These are phyloP conservation scores for Rosa lucieae DNA, from an alignment of 306 rosid genomes.

Conservation along the genomic window DNA sequence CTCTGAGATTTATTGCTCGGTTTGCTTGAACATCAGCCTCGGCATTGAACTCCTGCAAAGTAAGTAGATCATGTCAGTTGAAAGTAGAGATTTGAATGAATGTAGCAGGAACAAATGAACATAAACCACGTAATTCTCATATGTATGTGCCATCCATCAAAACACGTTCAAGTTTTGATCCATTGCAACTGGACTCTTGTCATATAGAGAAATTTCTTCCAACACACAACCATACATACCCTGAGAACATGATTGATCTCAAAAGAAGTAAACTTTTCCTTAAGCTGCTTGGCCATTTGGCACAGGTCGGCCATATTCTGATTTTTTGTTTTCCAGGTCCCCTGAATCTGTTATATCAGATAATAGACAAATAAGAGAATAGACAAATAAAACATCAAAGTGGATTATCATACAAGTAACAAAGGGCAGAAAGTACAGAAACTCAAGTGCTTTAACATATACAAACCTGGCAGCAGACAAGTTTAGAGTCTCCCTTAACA, in stretches of 20 bases:
- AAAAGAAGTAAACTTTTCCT: constrained; percentile 57
- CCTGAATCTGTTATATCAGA: constrained; percentile 54
- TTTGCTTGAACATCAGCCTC: constrained; percentile 86
- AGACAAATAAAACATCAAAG: neutral
- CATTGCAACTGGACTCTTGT: neutral
- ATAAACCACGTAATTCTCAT: neutral
- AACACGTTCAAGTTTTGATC: neutral
- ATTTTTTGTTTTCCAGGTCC: constrained; percentile 67
- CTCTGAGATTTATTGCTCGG: constrained; percentile 52
- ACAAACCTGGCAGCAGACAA: constrained; percentile 92
- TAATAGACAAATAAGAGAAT: constrained; percentile 3
- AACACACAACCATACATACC: constrained; percentile 39
- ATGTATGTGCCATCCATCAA: neutral
- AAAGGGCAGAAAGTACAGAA: neutral
- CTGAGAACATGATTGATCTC: constrained; percentile 63
- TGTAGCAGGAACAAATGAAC: neutral
- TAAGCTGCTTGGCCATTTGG: constrained; percentile 57
- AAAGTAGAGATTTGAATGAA: neutral
- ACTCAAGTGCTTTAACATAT: neutral
- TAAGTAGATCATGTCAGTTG: constrained; percentile 15
- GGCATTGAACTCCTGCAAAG: constrained; percentile 61
- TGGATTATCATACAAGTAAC: neutral
- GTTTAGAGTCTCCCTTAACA: constrained; percentile 72
- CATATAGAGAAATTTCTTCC: neutral
- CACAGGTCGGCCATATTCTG: constrained; percentile 64